A percentile compares a stretch with the other conserved stretches of the same genome.
Conservation (phyloP, 305 asterid genomes). For the Galium porrigens region DNA sequence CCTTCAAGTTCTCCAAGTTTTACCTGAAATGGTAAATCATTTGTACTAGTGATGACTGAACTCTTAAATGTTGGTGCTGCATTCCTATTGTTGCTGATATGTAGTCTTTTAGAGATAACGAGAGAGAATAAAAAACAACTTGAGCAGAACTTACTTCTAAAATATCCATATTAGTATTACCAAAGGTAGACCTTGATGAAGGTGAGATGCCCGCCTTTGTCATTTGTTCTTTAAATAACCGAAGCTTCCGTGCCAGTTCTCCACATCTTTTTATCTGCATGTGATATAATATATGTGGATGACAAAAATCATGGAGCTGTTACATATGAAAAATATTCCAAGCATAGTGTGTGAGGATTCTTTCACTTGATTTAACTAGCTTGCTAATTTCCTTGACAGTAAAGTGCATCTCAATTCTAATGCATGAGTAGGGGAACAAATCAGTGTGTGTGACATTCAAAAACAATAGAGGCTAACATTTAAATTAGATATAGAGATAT, state of each 20-base stretch:
- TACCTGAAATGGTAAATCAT: conserved; percentile 16
- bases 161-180: conserved; percentile 30
- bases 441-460: not conserved
- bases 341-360: not conserved
- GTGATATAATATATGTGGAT: conserved; percentile 1
- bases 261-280: conserved; percentile 46
- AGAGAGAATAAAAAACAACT: not conserved
- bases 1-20: conserved; percentile 47
- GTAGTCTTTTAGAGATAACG: not conserved
- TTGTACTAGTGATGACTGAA: not conserved
- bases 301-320: not conserved
- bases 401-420: not conserved
- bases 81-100: not conserved
- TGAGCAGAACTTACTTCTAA: conserved; percentile 34
- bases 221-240: conserved; percentile 42
- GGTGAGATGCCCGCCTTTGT: conserved; percentile 31
- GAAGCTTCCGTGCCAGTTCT: conserved; percentile 46
- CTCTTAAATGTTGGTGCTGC: not conserved
- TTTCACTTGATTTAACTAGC: not conserved
- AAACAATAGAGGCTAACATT: not conserved
- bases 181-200: conserved; percentile 26
- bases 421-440: not conserved
- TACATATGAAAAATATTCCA: not conserved
- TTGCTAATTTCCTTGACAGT: not conserved
- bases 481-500: not conserved